These are phyloP conservation scores for Penicillium salamii DNA, from an alignment of 495 filamentous ascomycete species.

Conservation along the genomic window DNA sequence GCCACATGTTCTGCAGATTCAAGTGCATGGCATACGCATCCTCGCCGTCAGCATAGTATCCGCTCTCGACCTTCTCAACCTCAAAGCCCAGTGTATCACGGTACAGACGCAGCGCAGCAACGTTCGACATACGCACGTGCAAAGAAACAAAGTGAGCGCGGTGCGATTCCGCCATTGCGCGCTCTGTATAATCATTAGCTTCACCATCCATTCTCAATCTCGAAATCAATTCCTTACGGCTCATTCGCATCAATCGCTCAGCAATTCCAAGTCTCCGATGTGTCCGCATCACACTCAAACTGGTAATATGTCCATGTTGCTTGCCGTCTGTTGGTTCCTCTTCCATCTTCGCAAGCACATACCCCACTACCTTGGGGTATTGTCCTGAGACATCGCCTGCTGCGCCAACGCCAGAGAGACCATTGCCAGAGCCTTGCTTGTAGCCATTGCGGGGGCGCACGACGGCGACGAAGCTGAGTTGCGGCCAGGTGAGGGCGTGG, in stretches of 20 bases:
- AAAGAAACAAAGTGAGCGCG: constrained; percentile 88
- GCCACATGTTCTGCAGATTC: constrained; percentile 64
- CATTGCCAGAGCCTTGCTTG: constrained; percentile 9
- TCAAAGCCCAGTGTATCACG: constrained; percentile 90
- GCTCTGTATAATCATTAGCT: constrained; percentile 51
- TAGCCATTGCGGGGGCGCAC: constrained; percentile 72
- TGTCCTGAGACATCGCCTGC: constrained; percentile 56
- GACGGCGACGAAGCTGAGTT: constrained; percentile 93
- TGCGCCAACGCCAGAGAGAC: constrained; percentile 8
- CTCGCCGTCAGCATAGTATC: constrained; percentile 98
- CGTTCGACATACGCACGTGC: constrained; percentile 91
- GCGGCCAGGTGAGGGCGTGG: constrained; percentile 96
- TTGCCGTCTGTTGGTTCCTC: constrained; percentile 91
- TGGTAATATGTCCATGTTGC: constrained; percentile 95
- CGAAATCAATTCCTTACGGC: constrained; percentile 69
- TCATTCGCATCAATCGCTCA: constrained; percentile 95
- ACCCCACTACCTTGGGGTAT: constrained; percentile 97
- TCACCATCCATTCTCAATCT: neutral
- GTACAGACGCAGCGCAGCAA: constrained; percentile 86
- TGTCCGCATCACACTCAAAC: constrained; percentile 92
- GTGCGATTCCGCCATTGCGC: constrained; percentile 94
- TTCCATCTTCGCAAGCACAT: constrained; percentile 99
- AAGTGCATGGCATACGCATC: constrained; percentile 94
- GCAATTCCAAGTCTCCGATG: constrained; percentile 88
- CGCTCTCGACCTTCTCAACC: constrained; percentile 82